phyloP scores from a whole-genome alignment of 2,329 filamentous ascomycete genomes.

The Dactylellina cionopaga region DNA sequence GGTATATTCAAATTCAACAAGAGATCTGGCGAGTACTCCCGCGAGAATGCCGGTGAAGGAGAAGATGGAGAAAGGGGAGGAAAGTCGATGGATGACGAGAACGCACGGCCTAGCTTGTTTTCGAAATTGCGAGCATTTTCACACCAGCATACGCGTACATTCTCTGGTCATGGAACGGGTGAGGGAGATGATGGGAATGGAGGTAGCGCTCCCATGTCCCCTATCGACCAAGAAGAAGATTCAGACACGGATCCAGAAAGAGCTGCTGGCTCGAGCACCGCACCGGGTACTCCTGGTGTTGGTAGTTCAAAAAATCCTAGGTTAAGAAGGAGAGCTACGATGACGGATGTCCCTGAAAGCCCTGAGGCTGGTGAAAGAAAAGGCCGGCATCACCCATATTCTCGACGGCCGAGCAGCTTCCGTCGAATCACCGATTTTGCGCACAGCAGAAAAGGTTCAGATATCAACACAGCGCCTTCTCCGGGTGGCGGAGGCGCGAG shows the following conservation, averaged over 20 bases:
- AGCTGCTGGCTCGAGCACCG: conserved; percentile 23
- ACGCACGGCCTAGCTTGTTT: conserved; percentile 55
- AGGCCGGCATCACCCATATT: conserved; percentile 20
- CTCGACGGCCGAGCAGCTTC: conserved; percentile 58
- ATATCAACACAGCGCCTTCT: conserved; percentile 50
- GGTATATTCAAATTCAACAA: conserved; percentile 47
- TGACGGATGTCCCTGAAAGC: conserved; percentile 63
- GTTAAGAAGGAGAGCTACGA: conserved; percentile 62
- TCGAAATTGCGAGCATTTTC: conserved; percentile 55
- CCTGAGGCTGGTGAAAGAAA: conserved; percentile 19
- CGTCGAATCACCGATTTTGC: conserved; percentile 64
- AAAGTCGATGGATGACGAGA: conserved; percentile 54
- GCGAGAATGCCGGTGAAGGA: too few relatives aligned
- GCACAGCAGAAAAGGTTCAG: conserved; percentile 60
- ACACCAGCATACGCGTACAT: conserved; percentile 43
- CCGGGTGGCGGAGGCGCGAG: conserved; percentile 64
- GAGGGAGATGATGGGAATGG: conserved; percentile 22
- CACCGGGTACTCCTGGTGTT: conserved; percentile 29
- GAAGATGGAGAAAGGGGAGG: conserved; percentile 57
- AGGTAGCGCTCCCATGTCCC: conserved; percentile 30
- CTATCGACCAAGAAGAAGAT: conserved; percentile 45
- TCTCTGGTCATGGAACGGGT: conserved; percentile 19
- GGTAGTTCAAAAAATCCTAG: conserved; percentile 1
- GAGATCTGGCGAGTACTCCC: conserved; percentile 54
- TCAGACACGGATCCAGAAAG: conserved; percentile 25